phyloP scores from a whole-genome alignment of 2,329 filamentous ascomycete species.

The Alternaria solani region DNA sequence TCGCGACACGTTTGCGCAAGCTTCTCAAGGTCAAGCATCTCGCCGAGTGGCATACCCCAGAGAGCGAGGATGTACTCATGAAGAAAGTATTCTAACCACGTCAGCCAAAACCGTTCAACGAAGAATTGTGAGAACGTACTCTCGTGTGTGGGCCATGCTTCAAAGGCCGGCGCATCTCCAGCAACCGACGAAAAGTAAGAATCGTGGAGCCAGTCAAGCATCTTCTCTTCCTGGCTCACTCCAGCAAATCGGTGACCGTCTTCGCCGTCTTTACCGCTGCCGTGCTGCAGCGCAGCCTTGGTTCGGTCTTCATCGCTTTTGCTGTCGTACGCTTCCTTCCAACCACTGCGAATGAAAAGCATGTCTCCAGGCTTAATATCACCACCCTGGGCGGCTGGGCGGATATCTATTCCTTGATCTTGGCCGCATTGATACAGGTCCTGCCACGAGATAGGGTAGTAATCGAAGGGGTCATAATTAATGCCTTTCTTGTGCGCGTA shows the following conservation, averaged over 20 bases:
- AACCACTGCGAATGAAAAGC: conserved; percentile 70
- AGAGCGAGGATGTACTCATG: conserved; percentile 51
- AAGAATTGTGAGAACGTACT: conserved; percentile 18
- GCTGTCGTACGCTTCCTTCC: conserved; percentile 65
- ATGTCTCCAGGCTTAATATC: conserved; percentile 70
- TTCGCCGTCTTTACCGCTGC: conserved; percentile 46
- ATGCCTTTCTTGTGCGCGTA: conserved; percentile 55
- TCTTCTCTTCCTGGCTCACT: conserved; percentile 62
- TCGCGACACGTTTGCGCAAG: conserved; percentile 64
- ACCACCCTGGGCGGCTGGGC: conserved; percentile 61
- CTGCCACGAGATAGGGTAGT: conserved; percentile 54
- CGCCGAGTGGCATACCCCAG: conserved; percentile 53
- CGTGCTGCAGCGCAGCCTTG: conserved; percentile 55
- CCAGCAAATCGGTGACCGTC: conserved; percentile 59
- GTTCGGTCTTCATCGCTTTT: conserved; percentile 48
- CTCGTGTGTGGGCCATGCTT: conserved; percentile 66
- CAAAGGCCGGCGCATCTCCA: conserved; percentile 70
- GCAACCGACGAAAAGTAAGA: conserved; percentile 72
- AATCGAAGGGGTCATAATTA: conserved; percentile 53
- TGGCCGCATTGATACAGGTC: conserved; percentile 66
- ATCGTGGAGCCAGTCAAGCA: conserved; percentile 73
- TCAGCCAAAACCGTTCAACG: conserved; percentile 10
- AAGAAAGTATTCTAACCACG: conserved; percentile 38
- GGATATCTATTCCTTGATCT: conserved; percentile 69
- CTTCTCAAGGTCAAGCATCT: conserved; percentile 59